Base-by-base conservation (phyloP, 2,329 filamentous ascomycete species). In the Chalara sp. region DNA sequence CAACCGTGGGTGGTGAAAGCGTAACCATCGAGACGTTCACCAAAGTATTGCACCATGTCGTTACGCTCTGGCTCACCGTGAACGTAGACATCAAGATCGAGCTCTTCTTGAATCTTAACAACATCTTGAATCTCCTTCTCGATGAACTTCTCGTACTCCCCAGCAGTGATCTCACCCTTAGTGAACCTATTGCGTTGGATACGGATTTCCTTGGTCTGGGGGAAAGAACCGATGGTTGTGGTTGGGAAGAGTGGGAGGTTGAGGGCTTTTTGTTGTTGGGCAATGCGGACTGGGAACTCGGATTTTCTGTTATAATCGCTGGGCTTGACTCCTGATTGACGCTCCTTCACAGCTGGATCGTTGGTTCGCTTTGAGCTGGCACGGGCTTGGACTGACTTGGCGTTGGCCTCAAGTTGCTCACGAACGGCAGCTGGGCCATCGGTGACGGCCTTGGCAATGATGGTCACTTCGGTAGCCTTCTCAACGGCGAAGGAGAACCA, bases 11-110 rank as follows among this genome's bases (percentile, higher is more conserved):
- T 97, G 71, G 93, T 99, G 83, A 99, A 99, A 70, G 90, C 87
- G 72, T 97, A 99, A 67, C 93, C 93, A 66, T 95, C 83, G 58
- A 99, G 81, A 67, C 89, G 87, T 83, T 99, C 93, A 74, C 93
- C 93, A 65, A 99, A 99, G 85, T 96, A 99, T 76, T 99, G 93
- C 49, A 99, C 93, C 93, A 99, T 99, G 84, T 99, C 93, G 78
- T 99, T 99, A 73, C 93, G 90, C 84, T 99, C 93, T 54, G 93
- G 93, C 82, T 99, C 93, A 70, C 93, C 93, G 79, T 99, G 93
- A 60, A 99, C 93, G 70, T 87, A 89, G 71, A 99, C 93, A 65
- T 99, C 93, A 50, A 99, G 86, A 72, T 83, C 90, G 67, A 99
- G 91, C 78, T 97, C 93, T 67, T 97, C 90, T 78, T 99, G 93